phyloP scores from a whole-genome alignment of 176 grass and related monocot genomes.

The Alopecurus myosuroides region DNA sequence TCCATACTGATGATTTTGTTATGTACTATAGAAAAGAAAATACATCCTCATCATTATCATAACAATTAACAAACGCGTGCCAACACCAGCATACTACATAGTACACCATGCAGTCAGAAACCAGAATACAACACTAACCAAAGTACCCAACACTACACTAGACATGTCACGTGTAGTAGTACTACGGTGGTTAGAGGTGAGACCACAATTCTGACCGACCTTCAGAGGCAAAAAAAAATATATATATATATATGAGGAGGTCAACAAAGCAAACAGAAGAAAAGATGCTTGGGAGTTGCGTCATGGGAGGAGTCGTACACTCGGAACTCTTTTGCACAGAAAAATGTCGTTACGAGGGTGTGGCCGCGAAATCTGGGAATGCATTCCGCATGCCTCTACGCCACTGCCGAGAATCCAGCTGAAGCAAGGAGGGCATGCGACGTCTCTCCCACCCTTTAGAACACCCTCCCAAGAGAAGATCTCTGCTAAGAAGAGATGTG shows the following conservation, averaged over 20 bases:
- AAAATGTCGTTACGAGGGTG: conserved; percentile 12
- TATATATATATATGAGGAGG: no score
- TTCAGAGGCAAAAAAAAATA: not conserved
- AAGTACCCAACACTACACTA: not conserved
- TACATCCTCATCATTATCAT: not conserved
- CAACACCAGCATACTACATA: not conserved
- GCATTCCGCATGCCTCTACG: conserved; percentile 24
- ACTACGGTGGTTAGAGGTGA: not conserved
- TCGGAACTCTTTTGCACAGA: not conserved
- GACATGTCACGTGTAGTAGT: not conserved
- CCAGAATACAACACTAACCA: not conserved
- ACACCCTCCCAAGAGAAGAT: not conserved
- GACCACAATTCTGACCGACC: not conserved
- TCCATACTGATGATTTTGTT: no score
- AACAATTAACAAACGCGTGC: not conserved
- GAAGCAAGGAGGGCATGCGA: conserved; percentile 29
- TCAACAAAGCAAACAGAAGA: not conserved
- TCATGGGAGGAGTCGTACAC: not conserved
- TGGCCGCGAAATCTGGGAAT: not conserved
- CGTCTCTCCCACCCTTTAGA: conserved; percentile 6
- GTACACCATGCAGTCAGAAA: not conserved
- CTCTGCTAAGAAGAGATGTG: not conserved
- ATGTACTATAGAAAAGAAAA: not conserved
- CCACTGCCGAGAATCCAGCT: conserved; percentile 11
- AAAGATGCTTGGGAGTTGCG: not conserved